These are phyloP conservation scores for Calonectria fujianensis DNA, from an alignment of 2,329 filamentous ascomycete genomes.

Conservation along the genomic window DNA sequence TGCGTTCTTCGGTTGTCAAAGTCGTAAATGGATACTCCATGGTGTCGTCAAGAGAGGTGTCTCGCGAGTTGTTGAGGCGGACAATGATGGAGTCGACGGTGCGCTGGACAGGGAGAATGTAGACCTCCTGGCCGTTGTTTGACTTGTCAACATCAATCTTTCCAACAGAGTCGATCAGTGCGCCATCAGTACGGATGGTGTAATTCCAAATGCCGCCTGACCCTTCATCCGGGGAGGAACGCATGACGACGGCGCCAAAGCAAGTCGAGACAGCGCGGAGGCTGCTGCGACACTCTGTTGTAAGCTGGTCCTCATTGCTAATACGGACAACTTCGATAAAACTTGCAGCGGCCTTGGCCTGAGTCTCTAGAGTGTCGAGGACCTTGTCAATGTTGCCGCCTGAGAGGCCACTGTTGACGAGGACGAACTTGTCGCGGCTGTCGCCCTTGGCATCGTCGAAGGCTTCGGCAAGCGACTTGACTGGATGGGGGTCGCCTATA, in stretches of 20 bases:
- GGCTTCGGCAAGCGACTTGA: slow-evolving; percentile 80
- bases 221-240: slow-evolving; percentile 84
- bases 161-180: slow-evolving; percentile 73
- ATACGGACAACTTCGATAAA: slow-evolving; percentile 75
- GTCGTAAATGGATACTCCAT: slow-evolving; percentile 87
- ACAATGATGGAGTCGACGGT: slow-evolving; percentile 86
- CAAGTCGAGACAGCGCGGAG: slow-evolving; percentile 81
- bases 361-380: slow-evolving; percentile 77
- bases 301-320: slow-evolving; percentile 73
- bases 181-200: slow-evolving; percentile 84
- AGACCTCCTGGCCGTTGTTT: slow-evolving; percentile 85
- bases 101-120: slow-evolving; percentile 85
- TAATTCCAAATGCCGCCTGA: slow-evolving; percentile 86
- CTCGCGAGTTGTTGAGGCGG: slow-evolving; percentile 65
- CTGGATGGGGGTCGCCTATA: slow-evolving; percentile 76
- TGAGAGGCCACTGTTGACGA: slow-evolving; percentile 83
- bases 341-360: slow-evolving; percentile 71
- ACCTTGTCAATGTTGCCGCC: slow-evolving; percentile 84
- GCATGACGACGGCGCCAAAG: slow-evolving; percentile 84
- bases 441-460: slow-evolving; percentile 72
- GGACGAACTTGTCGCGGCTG: slow-evolving; percentile 81
- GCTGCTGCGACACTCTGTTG: slow-evolving; percentile 77
- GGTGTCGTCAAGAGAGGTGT: slow-evolving; percentile 60
- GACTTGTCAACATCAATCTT: slow-evolving; percentile 78
- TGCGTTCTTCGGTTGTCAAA: slow-evolving; percentile 79